phyloP scores from a whole-genome alignment of 2,329 filamentous ascomycete species.

The Albophoma yamanashiensis region DNA sequence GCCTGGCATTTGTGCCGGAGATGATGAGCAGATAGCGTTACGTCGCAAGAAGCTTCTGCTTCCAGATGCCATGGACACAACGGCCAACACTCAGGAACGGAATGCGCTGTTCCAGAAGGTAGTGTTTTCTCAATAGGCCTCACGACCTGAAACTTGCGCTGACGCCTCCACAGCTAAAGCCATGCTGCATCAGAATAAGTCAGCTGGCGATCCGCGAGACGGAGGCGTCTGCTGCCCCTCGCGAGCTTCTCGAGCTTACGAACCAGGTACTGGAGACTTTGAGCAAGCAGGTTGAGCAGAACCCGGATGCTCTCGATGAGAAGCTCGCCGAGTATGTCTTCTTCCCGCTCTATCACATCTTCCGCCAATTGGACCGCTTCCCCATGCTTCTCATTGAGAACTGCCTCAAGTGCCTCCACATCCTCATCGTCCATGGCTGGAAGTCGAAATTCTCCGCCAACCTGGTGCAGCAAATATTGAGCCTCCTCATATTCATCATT shows the following conservation, averaged over 20 bases:
- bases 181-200: slow-evolving; percentile 49
- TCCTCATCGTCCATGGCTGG: slow-evolving; percentile 75
- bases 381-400: slow-evolving; percentile 65
- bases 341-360: slow-evolving; percentile 81
- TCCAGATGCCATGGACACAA: slow-evolving; percentile 8
- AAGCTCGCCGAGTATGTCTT: slow-evolving; percentile 91
- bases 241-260: slow-evolving; percentile 34
- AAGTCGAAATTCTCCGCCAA: slow-evolving; percentile 56
- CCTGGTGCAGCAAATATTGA: slow-evolving; percentile 73
- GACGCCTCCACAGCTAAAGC: slow-evolving; percentile 42
- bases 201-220: slow-evolving; percentile 40
- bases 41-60: neutral
- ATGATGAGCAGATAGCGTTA: neutral
- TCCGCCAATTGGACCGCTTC: slow-evolving; percentile 63
- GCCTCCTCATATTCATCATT: slow-evolving; percentile 72
- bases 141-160: neutral
- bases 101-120: slow-evolving; percentile 28
- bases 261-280: slow-evolving; percentile 36
- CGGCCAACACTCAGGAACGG: slow-evolving; percentile 9
- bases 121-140: neutral
- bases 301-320: slow-evolving; percentile 52
- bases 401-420: slow-evolving; percentile 61
- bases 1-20: neutral
- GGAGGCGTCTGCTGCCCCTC: slow-evolving; percentile 27
- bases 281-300: slow-evolving; percentile 27